Evolutionary conservation across 805 yeast genomes (phyloP), one percentile per base, ranked within the genome.

Genomic region (Metschnikowia koreensis): DNA sequence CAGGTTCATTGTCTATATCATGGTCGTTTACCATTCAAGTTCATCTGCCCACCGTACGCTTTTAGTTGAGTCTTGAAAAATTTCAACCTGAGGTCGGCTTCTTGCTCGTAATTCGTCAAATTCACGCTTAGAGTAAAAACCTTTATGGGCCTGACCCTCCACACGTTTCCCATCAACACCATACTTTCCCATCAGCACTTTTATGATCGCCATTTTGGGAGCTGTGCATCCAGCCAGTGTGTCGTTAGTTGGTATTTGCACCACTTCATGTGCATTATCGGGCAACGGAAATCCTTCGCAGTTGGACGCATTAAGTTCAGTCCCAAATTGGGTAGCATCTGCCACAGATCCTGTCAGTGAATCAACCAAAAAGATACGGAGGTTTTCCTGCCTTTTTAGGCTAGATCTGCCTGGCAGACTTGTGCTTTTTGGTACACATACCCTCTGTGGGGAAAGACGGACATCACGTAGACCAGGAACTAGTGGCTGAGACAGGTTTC

Each of bases 321-420:
- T 84, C 1, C 87, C 90, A 65, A 80, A 84, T 57, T 76, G 79
- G 2, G 89, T 84, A 9, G 89, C 88, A 60, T 84, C 89, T 56
- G 76, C 77, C 13, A 82, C 60, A 51, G 70, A 71, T 0, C 88
- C 87, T 38, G 84, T 81, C 61, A 82, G 79, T 6, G 87, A 76
- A 56, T 83, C 85, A 31, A 84, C 87, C 42, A 83, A 67, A 58
- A 77, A 74, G 44, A 81, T 81, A 33, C 63, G 62, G 13, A 55
- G 51, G 22, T 57, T 38, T n/a, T 58, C 51, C 28, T 55, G 51
- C 46, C 60, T 53, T 48, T 63, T 65, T 22, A 73, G 56, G 27
- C 66, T 57, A 8, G 83, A 74, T 55, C 60, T 72, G 4, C 64
- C 58, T 1, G 70, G 67, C 33, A 58, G 61, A 3, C 57, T 45